Base-by-base conservation (phyloP, 495 filamentous ascomycete species). In the Glonium stellatum region DNA sequence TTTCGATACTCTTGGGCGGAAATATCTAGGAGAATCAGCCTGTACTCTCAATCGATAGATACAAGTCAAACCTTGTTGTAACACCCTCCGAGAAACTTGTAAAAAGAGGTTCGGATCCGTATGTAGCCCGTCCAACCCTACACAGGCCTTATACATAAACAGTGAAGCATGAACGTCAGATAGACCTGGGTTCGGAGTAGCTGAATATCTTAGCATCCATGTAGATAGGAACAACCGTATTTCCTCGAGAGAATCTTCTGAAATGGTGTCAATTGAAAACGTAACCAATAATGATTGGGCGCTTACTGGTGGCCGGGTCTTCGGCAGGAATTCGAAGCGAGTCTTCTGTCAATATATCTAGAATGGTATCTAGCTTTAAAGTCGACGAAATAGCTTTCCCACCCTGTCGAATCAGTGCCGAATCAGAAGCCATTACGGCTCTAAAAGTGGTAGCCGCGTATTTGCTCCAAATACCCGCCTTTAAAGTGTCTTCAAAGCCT, bases 1-100 rank as follows among this genome's bases (percentile, higher is more conserved):
- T 1, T 46, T 15, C 27, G 50, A 5, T 52, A 19, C 15, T 63
- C 60, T 35, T 49, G 5, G 8, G 49, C 58, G 8, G 52, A 31
- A 19, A 58, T 1, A 21, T 60, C 52, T 55, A 21, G 57, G 59
- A 25, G 52, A 18, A 6, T 60, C 11, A 22, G 59, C 3, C 23
- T 60, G 57, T 34, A 18, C 47, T 5, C 41, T 41, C 18, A 36
- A 21, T 54, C 19, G 2, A 52, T 42, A 44, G 59, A 1, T 59
- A 10, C 19, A 1, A 31, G 3, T 49, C 27, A 41, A 51, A 67
- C 46, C 51, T 55, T n/a, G 27, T 53, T 5, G 34, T 22, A 64
- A 22, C 19, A 55, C 8, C 1, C 18, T 41, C 12, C 12, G 25
- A 47, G 48, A 51, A 11, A 51, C 13, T 15, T 27, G 18, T 9